Evolutionary conservation across 2,329 filamentous ascomycete species (phyloP).

Genomic region (Sporothrix humicola): DNA sequence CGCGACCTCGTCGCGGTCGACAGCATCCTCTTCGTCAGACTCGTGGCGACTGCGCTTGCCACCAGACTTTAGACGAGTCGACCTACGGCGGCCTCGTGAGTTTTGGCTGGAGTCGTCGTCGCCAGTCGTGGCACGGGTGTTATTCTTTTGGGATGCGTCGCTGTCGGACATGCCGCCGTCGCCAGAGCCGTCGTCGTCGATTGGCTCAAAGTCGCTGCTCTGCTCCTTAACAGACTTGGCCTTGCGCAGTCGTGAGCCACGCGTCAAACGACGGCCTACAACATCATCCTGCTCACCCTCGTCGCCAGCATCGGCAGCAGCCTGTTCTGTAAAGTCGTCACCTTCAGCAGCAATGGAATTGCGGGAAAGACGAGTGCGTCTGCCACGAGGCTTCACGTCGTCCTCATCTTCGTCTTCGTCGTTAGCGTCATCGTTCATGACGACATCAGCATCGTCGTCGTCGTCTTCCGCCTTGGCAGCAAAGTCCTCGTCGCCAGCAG

Average conservation of each 20-base stretch:
- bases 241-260: constrained; percentile 52
- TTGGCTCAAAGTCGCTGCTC: constrained; percentile 66
- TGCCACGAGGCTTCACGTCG: constrained; percentile 52
- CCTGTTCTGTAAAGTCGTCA: not conserved
- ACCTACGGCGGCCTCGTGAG: constrained; percentile 55
- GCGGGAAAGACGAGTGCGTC: constrained; percentile 30
- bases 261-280: constrained; percentile 55
- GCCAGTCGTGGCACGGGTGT: constrained; percentile 44
- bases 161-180: constrained; percentile 55
- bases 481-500: not conserved
- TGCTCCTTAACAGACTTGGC: constrained; percentile 56
- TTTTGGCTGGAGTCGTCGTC: constrained; percentile 55
- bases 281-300: constrained; percentile 46
- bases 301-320: constrained; percentile 39
- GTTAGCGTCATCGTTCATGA: constrained; percentile 47
- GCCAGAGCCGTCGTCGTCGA: constrained; percentile 62
- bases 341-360: constrained; percentile 31
- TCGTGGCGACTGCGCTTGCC: constrained; percentile 55
- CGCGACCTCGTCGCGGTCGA: constrained; percentile 68
- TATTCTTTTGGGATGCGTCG: constrained; percentile 40
- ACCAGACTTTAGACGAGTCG: constrained; percentile 47
- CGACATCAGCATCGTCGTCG: constrained; percentile 29
- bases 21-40: constrained; percentile 63
- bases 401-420: constrained; percentile 26
- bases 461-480: constrained; percentile 32